These are phyloP conservation scores for Capsicum rhomboideum DNA, from an alignment of 257 asterid species.

Conservation along the genomic window DNA sequence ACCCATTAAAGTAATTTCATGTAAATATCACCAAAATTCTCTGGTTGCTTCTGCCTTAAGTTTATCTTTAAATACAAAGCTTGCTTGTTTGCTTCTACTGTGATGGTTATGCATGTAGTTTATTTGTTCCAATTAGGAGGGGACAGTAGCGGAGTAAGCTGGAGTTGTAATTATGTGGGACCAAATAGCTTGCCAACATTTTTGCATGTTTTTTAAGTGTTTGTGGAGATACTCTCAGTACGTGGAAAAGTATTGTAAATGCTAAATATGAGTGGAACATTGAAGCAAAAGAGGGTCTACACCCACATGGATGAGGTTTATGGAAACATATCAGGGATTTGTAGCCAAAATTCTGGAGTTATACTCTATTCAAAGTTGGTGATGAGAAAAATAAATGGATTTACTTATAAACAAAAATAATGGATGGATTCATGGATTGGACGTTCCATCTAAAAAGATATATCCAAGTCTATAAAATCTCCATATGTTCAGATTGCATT, in stretches of 20 bases:
- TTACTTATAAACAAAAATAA: too few relatives aligned
- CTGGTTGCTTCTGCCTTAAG: neutral
- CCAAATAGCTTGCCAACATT: neutral
- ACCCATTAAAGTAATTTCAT: neutral
- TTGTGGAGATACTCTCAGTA: neutral
- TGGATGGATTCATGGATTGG: neutral
- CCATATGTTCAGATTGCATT: neutral
- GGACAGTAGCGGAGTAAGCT: neutral
- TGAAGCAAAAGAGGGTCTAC: neutral
- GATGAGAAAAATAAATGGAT: neutral
- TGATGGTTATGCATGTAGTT: neutral
- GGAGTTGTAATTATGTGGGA: neutral
- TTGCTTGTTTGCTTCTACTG: neutral
- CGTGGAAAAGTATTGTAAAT: neutral
- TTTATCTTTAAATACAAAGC: neutral
- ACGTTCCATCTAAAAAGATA: neutral
- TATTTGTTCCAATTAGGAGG: neutral
- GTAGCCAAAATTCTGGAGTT: neutral
- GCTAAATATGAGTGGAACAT: neutral
- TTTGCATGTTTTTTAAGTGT: neutral
- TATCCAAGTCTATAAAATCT: neutral
- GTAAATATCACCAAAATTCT: neutral
- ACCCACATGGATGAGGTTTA: neutral
- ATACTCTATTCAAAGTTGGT: neutral
- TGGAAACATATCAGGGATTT: neutral